Base-by-base conservation (phyloP, 177 flowering plant species). In the Telopea speciosissima region DNA sequence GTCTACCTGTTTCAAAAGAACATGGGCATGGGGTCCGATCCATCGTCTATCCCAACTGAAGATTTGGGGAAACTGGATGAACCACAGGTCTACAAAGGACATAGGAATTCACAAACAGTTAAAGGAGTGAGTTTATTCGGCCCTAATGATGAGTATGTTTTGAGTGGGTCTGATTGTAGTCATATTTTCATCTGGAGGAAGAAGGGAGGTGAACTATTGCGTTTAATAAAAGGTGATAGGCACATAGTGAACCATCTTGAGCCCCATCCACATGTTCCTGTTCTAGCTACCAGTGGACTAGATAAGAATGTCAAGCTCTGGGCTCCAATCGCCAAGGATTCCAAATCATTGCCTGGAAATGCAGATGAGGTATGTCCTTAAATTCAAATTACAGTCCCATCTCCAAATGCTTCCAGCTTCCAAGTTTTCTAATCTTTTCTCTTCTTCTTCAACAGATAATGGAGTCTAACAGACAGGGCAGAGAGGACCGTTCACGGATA, bases 141-240 rank as follows among this genome's bases (percentile, higher is more conserved):
- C 52, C 92, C 90, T 12, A 79, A 71, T 61, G 83, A 78, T 67
- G 92, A 89, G 63, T 90, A 89, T 73, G 85, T 88, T 40, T 23
- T 85, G 69, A 88, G 93, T 76, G 94, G 97, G 24, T 90, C 96
- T 19, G 93, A 90, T 71, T 90, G 97, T 68, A 93, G 96, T 65
- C 89, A 79, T 64, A 82, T 90, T 62, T 90, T 84, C 72, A 79
- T 87, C 9, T 90, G 96, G 93, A 83, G 77, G 84, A 90, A 90
- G 83, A 87, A 78, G 61, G 87, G 85, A n/a, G 84, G 74, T 33
- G 78, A 83, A 63, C 82, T 90, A 24, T 74, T 89, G 67, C 90
- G 89, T 11, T 1, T 84, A 59, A 81, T 86, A 85, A 70, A 66
- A 23, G 93, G 87, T 21, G 91, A 89, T 74, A 71, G 70, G n/a